Base-by-base conservation (phyloP, 2,329 filamentous ascomycete species). In the Hortaea werneckii region DNA sequence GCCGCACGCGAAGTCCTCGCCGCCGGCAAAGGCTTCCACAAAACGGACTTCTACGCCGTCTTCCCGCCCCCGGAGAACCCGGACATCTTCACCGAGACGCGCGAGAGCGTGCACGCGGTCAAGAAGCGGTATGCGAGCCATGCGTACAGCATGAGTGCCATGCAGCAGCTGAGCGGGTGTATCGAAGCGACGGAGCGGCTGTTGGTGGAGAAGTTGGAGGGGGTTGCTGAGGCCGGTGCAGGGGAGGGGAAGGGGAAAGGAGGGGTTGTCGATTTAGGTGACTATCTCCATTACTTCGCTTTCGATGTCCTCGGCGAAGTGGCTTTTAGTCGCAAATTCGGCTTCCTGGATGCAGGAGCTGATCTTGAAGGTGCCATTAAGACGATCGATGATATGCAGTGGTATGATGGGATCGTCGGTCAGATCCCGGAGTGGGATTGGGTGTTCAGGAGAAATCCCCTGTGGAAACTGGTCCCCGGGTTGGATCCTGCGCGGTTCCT, bases 11-110 rank as follows among this genome's bases (percentile, higher is more conserved):
- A 57, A 41, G 57, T 65, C 41, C 55, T 63, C 37, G 52, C 54
- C 27, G 56, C 60, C 4, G 57, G 57, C 9, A 56, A 52, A 42
- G 58, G 58, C 11, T 65, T 63, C 47, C 46, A 50, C 40, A 65
- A 64, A 45, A 56, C 58, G 7, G 50, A 56, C 40, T 63, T 60
- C 52, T 64, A 64, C 47, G 51, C 44, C 29, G 74, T 78, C 5
- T 78, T 78, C 54, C 74, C 74, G 29, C 75, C 75, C 3, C 69
- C 72, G 0, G 73, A 76, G 60, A 76, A 77, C 61, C 74, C 75
- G 5, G 75, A 78, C 49, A 77, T 78, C 57, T 78, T 78, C 61
- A 77, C 75, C 37, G 75, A 78, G 58, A 70, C 66, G 11, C 65
- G 73, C 44, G 74, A 77, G 59, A 65, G 70, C 5, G 70, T 74